phyloP scores from a whole-genome alignment of 495 filamentous ascomycete species.

The Margaritispora aquatica region DNA sequence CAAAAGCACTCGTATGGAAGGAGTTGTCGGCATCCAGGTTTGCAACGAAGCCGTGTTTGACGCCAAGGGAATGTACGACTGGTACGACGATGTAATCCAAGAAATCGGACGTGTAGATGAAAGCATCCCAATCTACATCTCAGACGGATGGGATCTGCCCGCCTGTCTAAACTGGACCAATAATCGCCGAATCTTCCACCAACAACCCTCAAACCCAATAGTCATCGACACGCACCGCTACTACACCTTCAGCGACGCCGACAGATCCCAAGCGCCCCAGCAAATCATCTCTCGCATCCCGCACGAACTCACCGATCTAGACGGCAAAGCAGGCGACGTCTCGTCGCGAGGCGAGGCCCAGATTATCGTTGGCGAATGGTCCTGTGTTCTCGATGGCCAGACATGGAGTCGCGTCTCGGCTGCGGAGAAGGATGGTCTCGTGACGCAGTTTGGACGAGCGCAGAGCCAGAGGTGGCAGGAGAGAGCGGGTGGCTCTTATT shows the following conservation, averaged over 20 bases:
- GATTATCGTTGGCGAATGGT: constrained; percentile 48
- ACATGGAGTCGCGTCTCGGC: constrained; percentile 34
- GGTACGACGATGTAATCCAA: constrained; percentile 43
- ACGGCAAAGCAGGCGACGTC: constrained; percentile 36
- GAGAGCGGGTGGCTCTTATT: constrained; percentile 39
- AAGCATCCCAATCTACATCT: constrained; percentile 46
- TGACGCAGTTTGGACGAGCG: constrained; percentile 38
- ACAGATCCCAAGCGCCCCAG: constrained; percentile 38
- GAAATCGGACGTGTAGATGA: constrained; percentile 36
- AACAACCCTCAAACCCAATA: constrained; percentile 30
- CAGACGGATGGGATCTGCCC: constrained; percentile 44
- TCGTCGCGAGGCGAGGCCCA: constrained; percentile 37
- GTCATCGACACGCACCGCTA: constrained; percentile 52
- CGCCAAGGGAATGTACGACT: constrained; percentile 42
- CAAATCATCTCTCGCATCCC: constrained; percentile 37
- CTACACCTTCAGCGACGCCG: constrained; percentile 41
- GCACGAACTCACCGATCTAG: constrained; percentile 30
- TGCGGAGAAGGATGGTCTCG: constrained; percentile 27
- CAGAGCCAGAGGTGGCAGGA: constrained; percentile 37
- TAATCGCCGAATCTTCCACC: constrained; percentile 2
- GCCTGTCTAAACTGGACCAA: constrained; percentile 33
- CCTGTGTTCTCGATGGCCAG: constrained; percentile 39
- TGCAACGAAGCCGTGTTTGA: constrained; percentile 44
- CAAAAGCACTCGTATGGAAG: constrained; percentile 25
- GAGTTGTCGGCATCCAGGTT: constrained; percentile 45